Conservation (phyloP, 148 eudicot genomes). For the Camellia sinensis region DNA sequence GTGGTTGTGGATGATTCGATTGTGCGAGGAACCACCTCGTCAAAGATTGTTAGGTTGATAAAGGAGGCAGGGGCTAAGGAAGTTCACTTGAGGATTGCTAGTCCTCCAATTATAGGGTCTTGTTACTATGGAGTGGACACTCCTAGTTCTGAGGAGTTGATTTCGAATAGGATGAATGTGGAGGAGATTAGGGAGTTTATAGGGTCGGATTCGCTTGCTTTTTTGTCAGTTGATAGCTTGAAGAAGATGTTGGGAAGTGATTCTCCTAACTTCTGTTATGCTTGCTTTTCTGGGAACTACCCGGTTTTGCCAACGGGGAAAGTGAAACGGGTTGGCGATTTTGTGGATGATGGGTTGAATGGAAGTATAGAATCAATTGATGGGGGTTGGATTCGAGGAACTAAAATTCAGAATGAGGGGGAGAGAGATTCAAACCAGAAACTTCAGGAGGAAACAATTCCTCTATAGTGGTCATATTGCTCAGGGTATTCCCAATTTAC, state of each 20-base stretch:
- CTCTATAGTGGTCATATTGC: background rate
- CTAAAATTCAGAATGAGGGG: slow-evolving; percentile 22
- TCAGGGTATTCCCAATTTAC: background rate
- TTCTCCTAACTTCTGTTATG: slow-evolving; percentile 61
- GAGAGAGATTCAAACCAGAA: slow-evolving; percentile 13
- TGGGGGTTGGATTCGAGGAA: slow-evolving; percentile 37
- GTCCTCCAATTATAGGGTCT: slow-evolving; percentile 65
- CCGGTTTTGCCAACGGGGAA: slow-evolving; percentile 65
- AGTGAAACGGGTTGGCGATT: slow-evolving; percentile 61
- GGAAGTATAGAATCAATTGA: slow-evolving; percentile 32
- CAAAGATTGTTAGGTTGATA: slow-evolving; percentile 75
- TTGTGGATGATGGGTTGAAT: slow-evolving; percentile 41
- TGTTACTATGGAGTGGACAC: slow-evolving; percentile 94
- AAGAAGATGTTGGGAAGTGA: slow-evolving; percentile 50
- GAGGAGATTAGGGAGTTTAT: slow-evolving; percentile 51
- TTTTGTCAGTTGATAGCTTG: slow-evolving; percentile 60
- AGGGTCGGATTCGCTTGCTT: slow-evolving; percentile 79
- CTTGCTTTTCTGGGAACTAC: slow-evolving; percentile 81
- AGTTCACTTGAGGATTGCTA: slow-evolving; percentile 78
- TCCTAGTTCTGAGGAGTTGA: slow-evolving; percentile 79
- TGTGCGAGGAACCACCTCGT: slow-evolving; percentile 84
- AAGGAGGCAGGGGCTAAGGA: slow-evolving; percentile 80
- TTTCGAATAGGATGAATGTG: slow-evolving; percentile 73
- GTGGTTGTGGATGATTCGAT: slow-evolving; percentile 95
- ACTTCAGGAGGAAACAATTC: slow-evolving; percentile 13